Base-by-base conservation (phyloP, 2,329 filamentous ascomycete species). In the Sporothrix mexicana region DNA sequence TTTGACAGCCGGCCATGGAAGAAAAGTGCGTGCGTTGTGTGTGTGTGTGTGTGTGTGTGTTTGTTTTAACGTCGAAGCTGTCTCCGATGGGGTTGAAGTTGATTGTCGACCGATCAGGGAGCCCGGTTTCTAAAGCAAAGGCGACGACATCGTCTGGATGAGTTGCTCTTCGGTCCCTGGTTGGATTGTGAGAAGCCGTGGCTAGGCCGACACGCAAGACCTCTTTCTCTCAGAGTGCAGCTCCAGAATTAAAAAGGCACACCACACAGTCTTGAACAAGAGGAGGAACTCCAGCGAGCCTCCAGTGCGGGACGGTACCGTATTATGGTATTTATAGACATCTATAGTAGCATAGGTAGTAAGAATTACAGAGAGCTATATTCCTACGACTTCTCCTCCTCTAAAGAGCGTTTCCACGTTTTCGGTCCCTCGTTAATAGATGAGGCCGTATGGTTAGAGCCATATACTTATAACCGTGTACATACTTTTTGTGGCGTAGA, bases 261-360 rank as follows among this genome's bases (percentile, higher is more conserved):
- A 25, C 53, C 20, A 25, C 20, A 57, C 20, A 57, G 53, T 57
- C 20, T 57, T 57, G 20, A 57, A 9, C 20, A 30, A 5, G 30
- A 30, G 30, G 30, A 30, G 30, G 5, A 30, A 30, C 30, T 30
- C 5, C 2, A 30, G 17, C n/a, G 53, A 57, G 53, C 9, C 53
- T 57, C 20, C 20, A 25, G 53, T 57, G 53, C n/a, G 23, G 20
- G 53, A 57, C 23, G 23, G n/a, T 57, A 57, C 23, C 23, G 23
- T 57, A 57, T 25, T 57, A 57, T 9, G 6, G 23, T 57, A 57
- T 25, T 57, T 57, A 57, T 57, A 57, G 53, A 57, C 53, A 20
- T 57, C 53, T 57, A 57, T 57, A 25, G 53, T 57, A 51, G n/a
- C 53, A 57, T 2, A 57, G 23, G 53, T 20, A 25, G 57, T 61